Base-by-base conservation (phyloP, 2,329 filamentous ascomycete genomes). In the Microdochium trichocladiopsis region DNA sequence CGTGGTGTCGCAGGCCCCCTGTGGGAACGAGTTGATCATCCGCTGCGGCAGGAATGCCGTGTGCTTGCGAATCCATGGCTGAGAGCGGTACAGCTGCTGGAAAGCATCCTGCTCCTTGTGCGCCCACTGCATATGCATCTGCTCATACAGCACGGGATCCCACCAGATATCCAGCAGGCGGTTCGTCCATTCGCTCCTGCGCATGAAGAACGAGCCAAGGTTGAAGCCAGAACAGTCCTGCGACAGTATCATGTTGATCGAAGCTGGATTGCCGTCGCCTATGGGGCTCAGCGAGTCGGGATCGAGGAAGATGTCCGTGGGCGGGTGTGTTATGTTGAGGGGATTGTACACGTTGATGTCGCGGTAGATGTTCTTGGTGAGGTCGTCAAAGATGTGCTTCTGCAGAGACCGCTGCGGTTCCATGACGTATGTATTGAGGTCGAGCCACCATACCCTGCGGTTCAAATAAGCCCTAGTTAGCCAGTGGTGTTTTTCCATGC, bases 51-150 rank as follows among this genome's bases (percentile, higher is more conserved):
- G 79, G 71, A 99, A 99, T 4, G 84, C 93, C 2, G 91, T 86
- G 61, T 94, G 88, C 52, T 89, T 84, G 54, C 94, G 84, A 51
- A 97, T 84, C 92, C 94, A 99, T 1, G 94, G 90, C 66, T 97
- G 93, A 52, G 87, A 87, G 53, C 78, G 81, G 72, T 99, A 99
- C 56, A 99, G 78, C 71, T 95, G 88, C 72, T 96, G 92, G 43
- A 99, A 74, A 2, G 92, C 90, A 65, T 97, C 92, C 71, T 99
- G 94, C 69, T 99, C 94, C 68, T 97, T 97, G 76, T 99, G 94
- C 64, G 94, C 92, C 94, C 94, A 99, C 56, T 94, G 83, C 92
- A 96, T 96, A 69, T 99, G 94, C 67, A 91, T 95, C 72, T 99
- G 94, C 72, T 99, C 94, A 69, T 99, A 99, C 53, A 87, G 84